Evolutionary conservation across 768 basidiomycete species (phyloP).

Genomic region (Pulveroboletus frians): DNA sequence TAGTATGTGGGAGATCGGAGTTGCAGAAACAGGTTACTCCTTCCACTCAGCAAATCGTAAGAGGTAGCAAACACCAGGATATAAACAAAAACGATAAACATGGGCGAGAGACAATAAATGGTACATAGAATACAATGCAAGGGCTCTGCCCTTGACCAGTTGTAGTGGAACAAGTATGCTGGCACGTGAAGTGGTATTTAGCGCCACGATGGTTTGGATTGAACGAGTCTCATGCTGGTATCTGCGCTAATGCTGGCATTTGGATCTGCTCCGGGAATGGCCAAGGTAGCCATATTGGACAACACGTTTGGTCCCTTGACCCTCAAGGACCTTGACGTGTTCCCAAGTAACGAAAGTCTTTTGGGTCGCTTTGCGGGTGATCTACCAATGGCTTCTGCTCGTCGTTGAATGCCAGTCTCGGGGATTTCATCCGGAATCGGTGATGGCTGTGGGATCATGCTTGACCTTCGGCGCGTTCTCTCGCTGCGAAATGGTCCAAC

Average conservation of each 20-base stretch:
- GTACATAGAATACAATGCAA: slow-evolving; percentile 17
- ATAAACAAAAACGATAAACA: slow-evolving; percentile 17
- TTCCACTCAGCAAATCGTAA: slow-evolving; percentile 4
- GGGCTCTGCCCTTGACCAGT: slow-evolving; percentile 9
- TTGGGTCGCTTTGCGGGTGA: slow-evolving; percentile 61
- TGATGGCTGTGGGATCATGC: slow-evolving; percentile 69
- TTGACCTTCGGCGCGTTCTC: slow-evolving; percentile 69
- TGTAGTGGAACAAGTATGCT: slow-evolving; percentile 4
- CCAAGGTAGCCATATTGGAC: slow-evolving; percentile 27
- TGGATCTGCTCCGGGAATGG: slow-evolving; percentile 36
- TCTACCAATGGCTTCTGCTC: slow-evolving; percentile 37
- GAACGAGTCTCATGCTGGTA: slow-evolving; percentile 39
- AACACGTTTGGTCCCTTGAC: slow-evolving; percentile 30
- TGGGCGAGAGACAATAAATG: slow-evolving; percentile 5
- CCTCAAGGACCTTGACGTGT: slow-evolving; percentile 32
- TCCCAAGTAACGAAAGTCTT: slow-evolving; percentile 49
- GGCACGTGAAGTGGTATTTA: slow-evolving; percentile 28
- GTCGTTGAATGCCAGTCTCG: slow-evolving; percentile 33
- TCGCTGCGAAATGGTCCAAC: slow-evolving; percentile 73
- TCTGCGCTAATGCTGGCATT: slow-evolving; percentile 43
- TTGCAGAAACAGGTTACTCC: slow-evolving; percentile 1
- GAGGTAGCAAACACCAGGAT: slow-evolving; percentile 7
- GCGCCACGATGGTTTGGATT: slow-evolving; percentile 53
- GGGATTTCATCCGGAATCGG: slow-evolving; percentile 36
- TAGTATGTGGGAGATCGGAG: slow-evolving; percentile 18